These are phyloP conservation scores for Myxozyma udenii DNA, from an alignment of 805 yeast species.

Conservation along the genomic window DNA sequence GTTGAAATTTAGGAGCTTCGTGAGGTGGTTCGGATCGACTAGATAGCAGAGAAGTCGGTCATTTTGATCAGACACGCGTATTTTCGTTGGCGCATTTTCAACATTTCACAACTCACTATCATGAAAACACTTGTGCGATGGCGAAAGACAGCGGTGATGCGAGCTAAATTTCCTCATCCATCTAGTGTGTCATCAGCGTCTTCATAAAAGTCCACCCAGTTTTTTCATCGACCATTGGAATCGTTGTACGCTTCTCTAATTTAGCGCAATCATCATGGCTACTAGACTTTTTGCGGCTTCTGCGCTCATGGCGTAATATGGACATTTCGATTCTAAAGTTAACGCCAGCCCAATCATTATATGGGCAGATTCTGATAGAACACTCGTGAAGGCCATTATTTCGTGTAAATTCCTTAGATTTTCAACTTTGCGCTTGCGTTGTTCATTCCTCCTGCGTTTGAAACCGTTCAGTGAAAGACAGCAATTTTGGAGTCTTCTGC, in stretches of 20 bases:
- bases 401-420: constrained; percentile 58
- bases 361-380: constrained; percentile 25
- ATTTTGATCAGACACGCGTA: constrained; percentile 55
- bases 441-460: constrained; percentile 43
- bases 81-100: constrained; percentile 51
- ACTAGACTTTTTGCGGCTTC: constrained; percentile 27
- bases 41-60: constrained; percentile 46
- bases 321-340: constrained; percentile 25
- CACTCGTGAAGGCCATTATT: constrained; percentile 46
- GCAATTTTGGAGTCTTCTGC: constrained; percentile 56
- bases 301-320: constrained; percentile 30
- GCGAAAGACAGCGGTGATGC: constrained; percentile 39
- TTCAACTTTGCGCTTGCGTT: constrained; percentile 61
- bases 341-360: constrained; percentile 28
- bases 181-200: constrained; percentile 56
- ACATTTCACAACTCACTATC: constrained; percentile 68
- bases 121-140: constrained; percentile 56
- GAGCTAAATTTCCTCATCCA: constrained; percentile 53
- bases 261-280: constrained; percentile 28
- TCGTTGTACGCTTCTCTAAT: constrained; percentile 50
- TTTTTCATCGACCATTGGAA: constrained; percentile 59
- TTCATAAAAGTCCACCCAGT: constrained; percentile 61
- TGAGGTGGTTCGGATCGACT: constrained; percentile 54
- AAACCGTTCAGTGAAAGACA: constrained; percentile 57
- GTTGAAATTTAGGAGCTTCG: constrained; percentile 58